phyloP scores from a whole-genome alignment of 352 stramenopile species.

The Hyaloperonospora brassicae region DNA sequence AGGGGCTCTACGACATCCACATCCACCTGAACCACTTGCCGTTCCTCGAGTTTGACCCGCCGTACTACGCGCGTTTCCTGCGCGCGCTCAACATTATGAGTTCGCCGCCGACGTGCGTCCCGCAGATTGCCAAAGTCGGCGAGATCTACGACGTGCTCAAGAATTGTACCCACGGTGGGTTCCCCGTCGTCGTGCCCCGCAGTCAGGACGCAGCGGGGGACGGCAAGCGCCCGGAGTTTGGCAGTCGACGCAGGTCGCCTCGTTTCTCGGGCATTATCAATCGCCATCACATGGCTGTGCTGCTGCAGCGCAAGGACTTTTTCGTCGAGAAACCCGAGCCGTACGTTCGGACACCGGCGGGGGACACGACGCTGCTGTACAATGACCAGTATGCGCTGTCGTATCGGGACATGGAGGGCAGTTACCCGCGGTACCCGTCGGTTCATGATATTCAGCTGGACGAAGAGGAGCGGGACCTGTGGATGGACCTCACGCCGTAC shows the following conservation, averaged over 20 bases:
- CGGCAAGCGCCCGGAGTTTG: conserved; percentile 16
- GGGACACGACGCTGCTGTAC: conserved; percentile 75
- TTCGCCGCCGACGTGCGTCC: conserved; percentile 42
- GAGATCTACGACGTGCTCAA: conserved; percentile 76
- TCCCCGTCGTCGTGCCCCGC: conserved; percentile 61
- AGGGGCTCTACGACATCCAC: conserved; percentile 98
- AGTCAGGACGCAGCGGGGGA: conserved; percentile 29
- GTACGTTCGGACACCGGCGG: conserved; percentile 68
- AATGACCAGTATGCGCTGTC: conserved; percentile 83
- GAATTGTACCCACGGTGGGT: conserved; percentile 59
- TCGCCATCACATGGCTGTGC: conserved; percentile 62
- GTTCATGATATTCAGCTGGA: conserved; percentile 87
- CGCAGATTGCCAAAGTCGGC: conserved; percentile 68
- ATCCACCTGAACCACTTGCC: conserved; percentile 95
- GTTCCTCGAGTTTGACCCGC: conserved; percentile 94
- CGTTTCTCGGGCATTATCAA: conserved; percentile 74
- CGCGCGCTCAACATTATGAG: conserved; percentile 79
- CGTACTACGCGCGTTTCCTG: conserved; percentile 69
- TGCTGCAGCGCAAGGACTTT: conserved; percentile 83
- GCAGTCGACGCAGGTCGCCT: conserved; percentile 24
- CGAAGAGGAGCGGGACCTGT: conserved; percentile 81
- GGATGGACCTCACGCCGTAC: conserved; percentile 95
- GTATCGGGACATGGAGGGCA: conserved; percentile 79
- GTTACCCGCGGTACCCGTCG: conserved; percentile 67
- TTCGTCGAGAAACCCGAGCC: conserved; percentile 67